Percentiles rank a stretch among this genome's conserved stretches.
Conservation (phyloP, 2,329 filamentous ascomycete species). For the Aspergillus melleus region DNA sequence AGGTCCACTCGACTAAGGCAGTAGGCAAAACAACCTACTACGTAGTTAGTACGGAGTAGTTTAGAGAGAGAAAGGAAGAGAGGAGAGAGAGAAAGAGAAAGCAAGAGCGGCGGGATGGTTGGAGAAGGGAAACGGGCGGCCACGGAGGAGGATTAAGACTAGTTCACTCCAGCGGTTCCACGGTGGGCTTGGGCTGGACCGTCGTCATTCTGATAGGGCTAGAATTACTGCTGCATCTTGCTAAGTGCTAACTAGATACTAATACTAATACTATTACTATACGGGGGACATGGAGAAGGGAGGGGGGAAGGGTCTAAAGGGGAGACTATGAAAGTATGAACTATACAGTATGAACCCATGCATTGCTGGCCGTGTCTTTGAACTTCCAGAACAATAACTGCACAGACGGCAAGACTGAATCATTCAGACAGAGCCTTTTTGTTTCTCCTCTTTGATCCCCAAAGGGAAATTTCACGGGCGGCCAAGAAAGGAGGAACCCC, state of each 20-base stretch:
- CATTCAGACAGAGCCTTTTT: too few relatives aligned
- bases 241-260: too few relatives aligned
- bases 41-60: too few relatives aligned
- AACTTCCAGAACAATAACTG: too few relatives aligned
- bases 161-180: background rate
- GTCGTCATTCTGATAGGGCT: background rate
- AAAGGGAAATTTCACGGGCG: background rate
- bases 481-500: background rate
- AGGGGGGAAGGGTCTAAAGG: background rate
- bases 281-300: too few relatives aligned
- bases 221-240: background rate
- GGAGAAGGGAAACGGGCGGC: constrained; percentile 25
- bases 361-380: too few relatives aligned
- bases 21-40: background rate
- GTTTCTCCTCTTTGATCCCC: background rate
- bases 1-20: background rate
- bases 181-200: background rate
- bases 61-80: background rate
- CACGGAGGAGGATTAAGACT: constrained; percentile 8
- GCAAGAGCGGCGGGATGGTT: constrained; percentile 9
- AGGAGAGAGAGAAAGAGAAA: constrained; percentile 7
- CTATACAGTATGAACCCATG: too few relatives aligned
- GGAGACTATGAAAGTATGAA: background rate
- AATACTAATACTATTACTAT: too few relatives aligned
- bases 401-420: too few relatives aligned